phyloP scores from a whole-genome alignment of 1,284 basidiomycete genomes.

The Inonotus obliquus region DNA sequence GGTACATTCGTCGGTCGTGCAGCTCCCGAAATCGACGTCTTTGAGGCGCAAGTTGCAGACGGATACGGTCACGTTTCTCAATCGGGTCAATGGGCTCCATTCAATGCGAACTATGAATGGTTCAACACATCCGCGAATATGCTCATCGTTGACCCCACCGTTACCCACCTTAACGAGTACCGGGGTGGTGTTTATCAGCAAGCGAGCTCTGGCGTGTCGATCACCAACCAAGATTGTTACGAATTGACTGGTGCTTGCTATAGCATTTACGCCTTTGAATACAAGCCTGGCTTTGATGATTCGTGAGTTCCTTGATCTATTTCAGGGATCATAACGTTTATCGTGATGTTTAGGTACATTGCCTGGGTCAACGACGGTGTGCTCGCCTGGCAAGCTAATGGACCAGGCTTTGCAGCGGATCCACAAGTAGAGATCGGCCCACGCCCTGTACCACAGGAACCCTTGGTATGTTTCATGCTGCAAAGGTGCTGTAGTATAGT shows the following conservation, averaged over 20 bases:
- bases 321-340: constrained; percentile 31
- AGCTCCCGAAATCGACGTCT: constrained; percentile 83
- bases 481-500: neutral
- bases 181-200: constrained; percentile 52
- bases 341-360: constrained; percentile 45
- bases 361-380: constrained; percentile 68
- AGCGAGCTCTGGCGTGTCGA: constrained; percentile 54
- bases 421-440: constrained; percentile 58
- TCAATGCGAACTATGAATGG: constrained; percentile 35
- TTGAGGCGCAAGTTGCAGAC: constrained; percentile 57
- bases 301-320: constrained; percentile 29
- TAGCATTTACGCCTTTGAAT: constrained; percentile 48
- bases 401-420: constrained; percentile 70
- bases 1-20: constrained; percentile 70
- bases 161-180: constrained; percentile 41
- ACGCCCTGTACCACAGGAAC: constrained; percentile 78
- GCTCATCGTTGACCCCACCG: constrained; percentile 35
- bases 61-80: constrained; percentile 40
- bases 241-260: constrained; percentile 20
- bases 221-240: constrained; percentile 32
- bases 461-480: constrained; percentile 52
- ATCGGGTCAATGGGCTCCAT: constrained; percentile 43
- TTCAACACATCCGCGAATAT: constrained; percentile 38
- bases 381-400: constrained; percentile 72
- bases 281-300: constrained; percentile 44